Base-by-base conservation (phyloP, 1,139 yeast genomes). In the Candida frijolesensis region DNA sequence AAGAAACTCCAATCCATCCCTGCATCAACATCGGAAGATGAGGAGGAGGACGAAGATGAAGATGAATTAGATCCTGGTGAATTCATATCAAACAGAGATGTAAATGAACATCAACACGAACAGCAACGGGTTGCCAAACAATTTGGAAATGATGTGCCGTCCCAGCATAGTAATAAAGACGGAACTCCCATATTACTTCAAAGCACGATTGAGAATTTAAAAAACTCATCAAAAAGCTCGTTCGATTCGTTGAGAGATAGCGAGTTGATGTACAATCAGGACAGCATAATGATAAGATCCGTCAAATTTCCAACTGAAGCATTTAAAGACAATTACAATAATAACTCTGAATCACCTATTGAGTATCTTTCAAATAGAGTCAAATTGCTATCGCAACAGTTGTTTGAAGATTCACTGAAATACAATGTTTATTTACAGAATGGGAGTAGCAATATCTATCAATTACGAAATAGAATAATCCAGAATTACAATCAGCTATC, bases 401-500 rank as follows among this genome's bases (percentile, higher is more conserved):
- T 57, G 30, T 12, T 22, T 2, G 49, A 49, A n/a, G 52, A 53
- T 29, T 25, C 54, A 4, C 33, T 40, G 14, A 15, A 41, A 2
- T 57, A 58, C 39, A 35, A 48, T 41, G 9, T 58, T 51, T 55
- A 60, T 64, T 53, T 64, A 7, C 57, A 57, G 9, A 53, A 56
- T 3, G 82, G 83, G 1, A 70, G 70, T 54, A 62, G 60, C 16
- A 61, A 63, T 38, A 62, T 79, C 29, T 52, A 60, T 30, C 54
- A 60, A 12, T 57, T 67, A 1, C 60, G 85, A 47, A 55, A 53
- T 14, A 56, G 57, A 55, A 62, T 74, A 3, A 47, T 57, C 0
- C 63, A 60, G 45, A 58, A 64, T 46, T 68, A 77, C 38, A 63
- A 61, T 29, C 74, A 73, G 49, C 55, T 80, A 7, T 70, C 77